Percentiles rank a stretch among this genome's conserved stretches.
Conservation (phyloP, 164 flowering plant species). For the Aristolochia fimbriata region DNA sequence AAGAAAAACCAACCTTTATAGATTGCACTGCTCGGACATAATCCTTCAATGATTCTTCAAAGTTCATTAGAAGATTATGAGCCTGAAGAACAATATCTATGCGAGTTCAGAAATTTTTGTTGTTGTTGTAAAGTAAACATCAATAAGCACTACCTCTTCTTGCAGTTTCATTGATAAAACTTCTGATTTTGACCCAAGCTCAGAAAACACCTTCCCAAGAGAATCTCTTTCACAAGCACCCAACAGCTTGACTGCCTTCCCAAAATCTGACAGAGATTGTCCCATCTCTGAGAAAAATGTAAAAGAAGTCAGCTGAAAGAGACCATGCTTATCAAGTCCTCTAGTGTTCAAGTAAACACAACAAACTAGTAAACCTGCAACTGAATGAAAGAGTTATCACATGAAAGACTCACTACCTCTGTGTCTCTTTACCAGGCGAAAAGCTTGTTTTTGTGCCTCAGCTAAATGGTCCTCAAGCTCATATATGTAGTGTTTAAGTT, state of each 20-base stretch:
- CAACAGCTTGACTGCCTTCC: conserved; percentile 81
- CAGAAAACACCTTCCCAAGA: conserved; percentile 89
- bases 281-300: conserved; percentile 56
- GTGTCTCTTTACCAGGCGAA: conserved; percentile 93
- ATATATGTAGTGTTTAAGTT: conserved; percentile 71
- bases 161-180: conserved; percentile 63
- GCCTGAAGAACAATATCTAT: conserved; percentile 38
- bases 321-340: not conserved
- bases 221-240: conserved; percentile 78
- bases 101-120: not conserved
- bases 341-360: too few species aligned
- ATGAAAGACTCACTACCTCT: conserved; percentile 45
- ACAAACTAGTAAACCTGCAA: not conserved
- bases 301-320: not conserved
- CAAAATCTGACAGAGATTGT: conserved; percentile 83
- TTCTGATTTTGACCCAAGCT: conserved; percentile 82
- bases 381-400: not conserved
- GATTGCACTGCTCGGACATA: conserved; percentile 97
- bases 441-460: conserved; percentile 98
- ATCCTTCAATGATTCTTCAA: conserved; percentile 98
- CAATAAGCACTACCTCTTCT: conserved; percentile 51
- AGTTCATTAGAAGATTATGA: conserved; percentile 74
- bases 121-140: not conserved
- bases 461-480: conserved; percentile 93
- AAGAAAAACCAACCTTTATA: conserved; percentile 49